A percentile compares a stretch with the other conserved stretches of the same genome.
Conservation (phyloP, 495 filamentous ascomycete species). For the Penicillium coffeae region DNA sequence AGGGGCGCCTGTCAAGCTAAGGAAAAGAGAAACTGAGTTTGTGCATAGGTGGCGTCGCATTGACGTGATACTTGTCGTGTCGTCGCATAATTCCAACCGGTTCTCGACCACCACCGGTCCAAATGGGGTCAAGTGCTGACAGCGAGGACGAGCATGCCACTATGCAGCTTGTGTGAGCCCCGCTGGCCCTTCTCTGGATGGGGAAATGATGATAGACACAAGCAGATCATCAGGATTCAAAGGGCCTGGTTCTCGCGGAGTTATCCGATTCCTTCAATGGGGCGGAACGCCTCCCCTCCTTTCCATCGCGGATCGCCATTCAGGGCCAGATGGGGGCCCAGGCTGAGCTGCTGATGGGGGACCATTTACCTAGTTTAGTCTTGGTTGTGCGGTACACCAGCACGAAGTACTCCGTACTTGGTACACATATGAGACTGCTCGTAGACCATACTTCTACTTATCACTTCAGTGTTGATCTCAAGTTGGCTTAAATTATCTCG, state of each 20-base stretch:
- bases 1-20: neutral
- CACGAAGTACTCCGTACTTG: neutral
- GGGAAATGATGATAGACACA: neutral
- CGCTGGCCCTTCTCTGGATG: neutral
- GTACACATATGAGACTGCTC: no score
- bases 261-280: no score
- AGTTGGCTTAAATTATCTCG: no score
- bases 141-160: neutral
- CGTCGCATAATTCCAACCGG: slow-evolving; percentile 8
- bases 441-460: no score
- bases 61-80: slow-evolving; percentile 10
- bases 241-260: neutral
- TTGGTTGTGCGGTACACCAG: no score
- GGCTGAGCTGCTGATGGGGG: no score
- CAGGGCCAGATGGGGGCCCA: no score
- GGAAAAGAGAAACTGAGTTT: neutral
- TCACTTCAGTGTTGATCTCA: no score
- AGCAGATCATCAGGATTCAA: neutral
- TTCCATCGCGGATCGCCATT: no score
- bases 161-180: neutral
- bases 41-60: slow-evolving; percentile 10
- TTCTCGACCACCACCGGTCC: slow-evolving; percentile 10
- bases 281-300: no score
- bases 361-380: no score
- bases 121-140: slow-evolving; percentile 18